Evolutionary conservation across 2,329 filamentous ascomycete genomes (phyloP).

Genomic region (Fusarium phyllophilum): DNA sequence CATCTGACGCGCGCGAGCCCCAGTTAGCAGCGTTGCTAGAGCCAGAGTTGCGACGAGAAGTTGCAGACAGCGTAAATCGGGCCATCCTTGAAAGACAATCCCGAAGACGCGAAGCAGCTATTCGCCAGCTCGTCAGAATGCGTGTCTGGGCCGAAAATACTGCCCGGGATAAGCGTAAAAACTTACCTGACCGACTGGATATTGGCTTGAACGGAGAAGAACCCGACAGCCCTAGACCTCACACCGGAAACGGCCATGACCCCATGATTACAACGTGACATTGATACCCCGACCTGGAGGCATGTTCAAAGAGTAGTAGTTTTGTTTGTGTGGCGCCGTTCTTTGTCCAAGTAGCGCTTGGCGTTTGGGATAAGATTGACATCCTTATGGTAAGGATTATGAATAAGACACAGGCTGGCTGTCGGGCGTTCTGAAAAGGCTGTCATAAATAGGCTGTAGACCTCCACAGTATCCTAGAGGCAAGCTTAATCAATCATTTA

Average conservation of each 20-base stretch:
- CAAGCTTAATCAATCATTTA: neutral
- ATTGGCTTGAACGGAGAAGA: slow-evolving; percentile 53
- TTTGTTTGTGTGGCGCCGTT: slow-evolving; percentile 27
- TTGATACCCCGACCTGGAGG: slow-evolving; percentile 5
- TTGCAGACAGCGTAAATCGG: slow-evolving; percentile 90
- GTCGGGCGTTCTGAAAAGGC: slow-evolving; percentile 24
- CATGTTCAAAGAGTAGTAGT: slow-evolving; percentile 20
- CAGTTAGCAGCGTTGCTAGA: slow-evolving; percentile 81
- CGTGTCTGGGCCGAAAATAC: slow-evolving; percentile 85
- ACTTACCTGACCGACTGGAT: slow-evolving; percentile 49
- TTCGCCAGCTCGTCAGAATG: slow-evolving; percentile 82
- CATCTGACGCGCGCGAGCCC: slow-evolving; percentile 80
- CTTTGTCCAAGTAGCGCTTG: slow-evolving; percentile 23
- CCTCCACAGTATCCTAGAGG: neutral
- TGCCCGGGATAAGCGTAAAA: slow-evolving; percentile 53
- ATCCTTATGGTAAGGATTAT: slow-evolving; percentile 25
- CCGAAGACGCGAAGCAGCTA: slow-evolving; percentile 79
- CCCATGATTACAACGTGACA: slow-evolving; percentile 63
- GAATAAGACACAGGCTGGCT: slow-evolving; percentile 23
- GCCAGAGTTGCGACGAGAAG: slow-evolving; percentile 79
- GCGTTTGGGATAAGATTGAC: slow-evolving; percentile 37
- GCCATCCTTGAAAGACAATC: slow-evolving; percentile 82
- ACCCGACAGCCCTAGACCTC: slow-evolving; percentile 41
- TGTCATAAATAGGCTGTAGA: neutral
- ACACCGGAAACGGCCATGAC: slow-evolving; percentile 57